A percentile compares a stretch with the other conserved stretches of the same genome.
phyloP scores from a whole-genome alignment of 306 rosid genomes.

The Prunus armeniaca region DNA sequence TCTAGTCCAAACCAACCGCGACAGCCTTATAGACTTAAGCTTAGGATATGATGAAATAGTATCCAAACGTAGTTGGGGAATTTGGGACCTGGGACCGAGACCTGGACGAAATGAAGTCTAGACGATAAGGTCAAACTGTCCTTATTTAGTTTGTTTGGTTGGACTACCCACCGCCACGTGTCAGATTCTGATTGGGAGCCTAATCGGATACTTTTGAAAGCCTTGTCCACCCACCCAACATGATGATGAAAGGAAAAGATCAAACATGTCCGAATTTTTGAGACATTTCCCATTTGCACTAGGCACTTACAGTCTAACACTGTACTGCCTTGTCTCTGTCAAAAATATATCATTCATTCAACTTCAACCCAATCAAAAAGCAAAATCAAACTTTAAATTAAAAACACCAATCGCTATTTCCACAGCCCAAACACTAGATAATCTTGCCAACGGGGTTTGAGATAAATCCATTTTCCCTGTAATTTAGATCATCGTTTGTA shows the following conservation, averaged over 20 bases:
- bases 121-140: constrained; percentile 9
- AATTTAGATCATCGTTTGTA: too few species aligned
- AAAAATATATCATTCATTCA: not conserved
- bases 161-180: constrained; percentile 10
- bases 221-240: constrained; percentile 27
- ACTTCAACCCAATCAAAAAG: not conserved
- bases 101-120: not conserved
- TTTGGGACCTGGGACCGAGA: not conserved
- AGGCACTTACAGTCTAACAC: constrained; percentile 5
- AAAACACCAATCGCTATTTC: not conserved
- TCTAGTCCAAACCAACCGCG: too few species aligned
- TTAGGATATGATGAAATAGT: too few species aligned
- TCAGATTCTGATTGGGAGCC: not conserved
- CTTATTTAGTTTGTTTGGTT: not conserved
- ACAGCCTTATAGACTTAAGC: too few species aligned
- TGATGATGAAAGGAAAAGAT: constrained; percentile 21
- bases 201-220: not conserved
- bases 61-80: not conserved
- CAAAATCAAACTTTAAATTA: not conserved
- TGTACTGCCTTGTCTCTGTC: constrained; percentile 7
- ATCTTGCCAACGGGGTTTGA: too few species aligned
- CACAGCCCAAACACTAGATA: not conserved
- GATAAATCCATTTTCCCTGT: too few species aligned
- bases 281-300: constrained; percentile 30
- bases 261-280: constrained; percentile 46